A percentile compares a stretch with the other conserved stretches of the same genome.
Evolutionary conservation across 495 filamentous ascomycete genomes (phyloP).

Genomic region (Hypoxylon perforatum): DNA sequence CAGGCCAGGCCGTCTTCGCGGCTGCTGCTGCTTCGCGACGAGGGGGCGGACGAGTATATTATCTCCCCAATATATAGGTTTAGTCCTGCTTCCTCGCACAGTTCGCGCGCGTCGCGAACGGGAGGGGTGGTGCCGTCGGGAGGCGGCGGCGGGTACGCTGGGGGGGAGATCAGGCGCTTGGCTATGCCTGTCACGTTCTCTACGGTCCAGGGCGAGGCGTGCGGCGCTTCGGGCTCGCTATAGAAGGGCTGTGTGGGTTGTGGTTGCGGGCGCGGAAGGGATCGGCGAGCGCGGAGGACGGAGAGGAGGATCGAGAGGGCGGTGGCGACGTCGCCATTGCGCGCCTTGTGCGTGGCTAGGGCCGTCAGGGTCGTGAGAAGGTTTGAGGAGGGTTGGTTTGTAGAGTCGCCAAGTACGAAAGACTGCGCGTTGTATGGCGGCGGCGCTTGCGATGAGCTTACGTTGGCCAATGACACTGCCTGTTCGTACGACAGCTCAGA

Average conservation of each 20-base stretch:
- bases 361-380: constrained; percentile 78
- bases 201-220: constrained; percentile 46
- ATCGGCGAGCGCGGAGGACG: constrained; percentile 76
- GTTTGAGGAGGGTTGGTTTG: constrained; percentile 71
- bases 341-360: constrained; percentile 79
- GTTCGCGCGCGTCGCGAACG: constrained; percentile 65
- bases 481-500: constrained; percentile 76
- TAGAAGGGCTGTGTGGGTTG: constrained; percentile 8
- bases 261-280: constrained; percentile 46
- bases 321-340: constrained; percentile 65
- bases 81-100: constrained; percentile 85
- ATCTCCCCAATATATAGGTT: constrained; percentile 96
- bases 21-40: constrained; percentile 31
- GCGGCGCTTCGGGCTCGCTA: constrained; percentile 25
- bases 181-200: constrained; percentile 55
- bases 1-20: constrained; percentile 79
- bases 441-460: constrained; percentile 54
- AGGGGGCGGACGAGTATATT: constrained; percentile 68
- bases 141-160: constrained; percentile 72
- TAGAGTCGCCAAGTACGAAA: constrained; percentile 66
- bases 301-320: constrained; percentile 91
- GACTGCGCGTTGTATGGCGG: constrained; percentile 69
- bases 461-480: constrained; percentile 75
- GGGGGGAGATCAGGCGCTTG: constrained; percentile 59
- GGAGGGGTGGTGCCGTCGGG: constrained; percentile 74